Percentiles rank a stretch among this genome's conserved stretches.
Evolutionary conservation across 2,329 filamentous ascomycete genomes (phyloP).

Genomic region (Fusarium anthophilum): DNA sequence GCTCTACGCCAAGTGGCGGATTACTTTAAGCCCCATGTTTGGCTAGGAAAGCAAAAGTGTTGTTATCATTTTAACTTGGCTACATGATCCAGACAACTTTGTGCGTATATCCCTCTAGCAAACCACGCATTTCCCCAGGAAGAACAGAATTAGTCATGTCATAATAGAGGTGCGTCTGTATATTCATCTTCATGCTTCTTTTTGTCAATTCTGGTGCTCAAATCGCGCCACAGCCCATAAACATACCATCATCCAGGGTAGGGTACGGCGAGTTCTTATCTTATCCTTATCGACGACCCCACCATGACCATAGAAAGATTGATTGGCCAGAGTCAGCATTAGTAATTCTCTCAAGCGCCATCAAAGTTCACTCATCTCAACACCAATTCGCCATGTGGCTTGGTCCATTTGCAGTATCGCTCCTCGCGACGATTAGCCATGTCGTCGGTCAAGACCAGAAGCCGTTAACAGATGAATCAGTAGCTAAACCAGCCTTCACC

Average conservation of each 20-base stretch:
- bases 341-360: background rate
- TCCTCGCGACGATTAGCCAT: background rate
- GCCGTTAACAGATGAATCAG: background rate
- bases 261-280: rapidly evolving
- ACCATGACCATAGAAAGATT: background rate
- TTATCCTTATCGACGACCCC: background rate
- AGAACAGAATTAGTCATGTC: rapidly evolving
- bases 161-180: rapidly evolving
- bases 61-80: rapidly evolving
- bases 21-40: rapidly evolving
- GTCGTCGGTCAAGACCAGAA: background rate
- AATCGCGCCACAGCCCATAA: background rate
- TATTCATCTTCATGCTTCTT: rapidly evolving
- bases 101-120: rapidly evolving
- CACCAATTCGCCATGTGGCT: background rate
- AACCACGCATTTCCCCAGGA: rapidly evolving
- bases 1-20: background rate
- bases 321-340: background rate
- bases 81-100: rapidly evolving
- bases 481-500: background rate
- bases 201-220: too few species aligned
- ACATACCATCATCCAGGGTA: background rate
- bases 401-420: background rate
- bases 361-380: background rate
- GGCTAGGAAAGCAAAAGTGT: rapidly evolving